A percentile compares a stretch with the other conserved stretches of the same genome.
phyloP scores from a whole-genome alignment of 2,329 filamentous ascomycete genomes.

The Pseudogymnoascus verrucosus region DNA sequence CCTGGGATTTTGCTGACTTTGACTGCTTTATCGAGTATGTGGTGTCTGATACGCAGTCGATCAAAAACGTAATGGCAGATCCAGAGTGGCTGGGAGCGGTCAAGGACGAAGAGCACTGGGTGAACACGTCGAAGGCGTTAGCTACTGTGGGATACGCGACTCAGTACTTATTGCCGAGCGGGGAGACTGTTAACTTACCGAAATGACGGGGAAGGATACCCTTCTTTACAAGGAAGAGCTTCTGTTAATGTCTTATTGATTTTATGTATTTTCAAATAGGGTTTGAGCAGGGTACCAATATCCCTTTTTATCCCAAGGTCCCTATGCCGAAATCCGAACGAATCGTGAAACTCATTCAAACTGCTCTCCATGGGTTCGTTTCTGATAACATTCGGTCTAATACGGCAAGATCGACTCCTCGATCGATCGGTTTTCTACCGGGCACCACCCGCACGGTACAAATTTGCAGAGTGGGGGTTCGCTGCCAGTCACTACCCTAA shows the following conservation, averaged over 20 bases:
- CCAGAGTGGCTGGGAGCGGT: constrained; percentile 22
- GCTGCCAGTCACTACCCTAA: neutral
- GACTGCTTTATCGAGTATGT: constrained; percentile 28
- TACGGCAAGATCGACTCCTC: neutral
- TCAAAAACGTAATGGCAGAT: constrained; percentile 22
- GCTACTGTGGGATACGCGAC: constrained; percentile 22
- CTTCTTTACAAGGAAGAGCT: constrained; percentile 1
- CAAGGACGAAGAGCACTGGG: constrained; percentile 27
- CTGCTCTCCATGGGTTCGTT: neutral
- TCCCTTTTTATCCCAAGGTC: neutral
- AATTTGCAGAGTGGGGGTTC: neutral
- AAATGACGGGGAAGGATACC: constrained; percentile 10
- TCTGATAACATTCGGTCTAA: neutral
- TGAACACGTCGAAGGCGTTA: constrained; percentile 23
- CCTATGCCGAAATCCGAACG: neutral
- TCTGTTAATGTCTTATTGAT: neutral
- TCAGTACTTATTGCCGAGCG: constrained; percentile 23
- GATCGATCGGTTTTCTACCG: neutral
- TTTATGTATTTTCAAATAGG: neutral
- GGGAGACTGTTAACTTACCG: constrained; percentile 22
- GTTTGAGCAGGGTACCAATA: constrained; percentile 5
- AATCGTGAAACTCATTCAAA: neutral
- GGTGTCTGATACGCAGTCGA: constrained; percentile 17
- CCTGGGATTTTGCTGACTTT: constrained; percentile 20
- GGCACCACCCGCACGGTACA: neutral